Percentiles rank a stretch among this genome's conserved stretches.
Conservation (phyloP, 345 rosid genomes). For the Hibiscus trionum region DNA sequence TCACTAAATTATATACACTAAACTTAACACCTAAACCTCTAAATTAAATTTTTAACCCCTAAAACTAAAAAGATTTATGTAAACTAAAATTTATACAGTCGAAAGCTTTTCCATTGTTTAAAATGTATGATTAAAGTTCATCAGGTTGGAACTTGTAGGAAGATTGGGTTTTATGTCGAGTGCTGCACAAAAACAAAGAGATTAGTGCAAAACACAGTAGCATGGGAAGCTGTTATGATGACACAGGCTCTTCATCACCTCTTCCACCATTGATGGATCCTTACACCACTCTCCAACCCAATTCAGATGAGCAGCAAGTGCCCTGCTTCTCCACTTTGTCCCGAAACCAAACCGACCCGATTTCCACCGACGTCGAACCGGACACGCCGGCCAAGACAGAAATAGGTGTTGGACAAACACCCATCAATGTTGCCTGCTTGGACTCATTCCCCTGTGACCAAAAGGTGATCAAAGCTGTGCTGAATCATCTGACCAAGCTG, state of each 20-base stretch:
- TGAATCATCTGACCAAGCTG: constrained; percentile 31
- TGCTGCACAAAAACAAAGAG: constrained; percentile 53
- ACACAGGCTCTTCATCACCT: constrained; percentile 34
- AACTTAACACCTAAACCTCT: too few relatives aligned
- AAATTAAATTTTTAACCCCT: too few relatives aligned
- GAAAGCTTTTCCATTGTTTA: too few relatives aligned
- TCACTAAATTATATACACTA: too few relatives aligned
- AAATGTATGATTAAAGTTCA: too few relatives aligned
- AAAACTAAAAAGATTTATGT: too few relatives aligned
- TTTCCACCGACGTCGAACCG: constrained; percentile 17
- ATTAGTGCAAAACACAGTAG: constrained; percentile 24
- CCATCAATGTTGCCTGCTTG: constrained; percentile 9
- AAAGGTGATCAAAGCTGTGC: constrained; percentile 32
- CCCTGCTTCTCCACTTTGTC: constrained; percentile 91
- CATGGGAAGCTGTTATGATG: constrained; percentile 40
- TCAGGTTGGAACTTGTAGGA: constrained; percentile 33
- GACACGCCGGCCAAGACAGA: background rate
- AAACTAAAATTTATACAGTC: too few relatives aligned
- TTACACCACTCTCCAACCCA: constrained; percentile 42
- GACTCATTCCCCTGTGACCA: constrained; percentile 22
- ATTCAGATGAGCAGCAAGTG: constrained; percentile 48
- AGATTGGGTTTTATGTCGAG: constrained; percentile 83
- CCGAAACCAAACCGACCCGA: constrained; percentile 26
- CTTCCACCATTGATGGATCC: constrained; percentile 68
- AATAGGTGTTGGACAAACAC: constrained; percentile 1